Evolutionary conservation across 176 grass and related monocot genomes (phyloP).

Genomic region (Carex scoparia): DNA sequence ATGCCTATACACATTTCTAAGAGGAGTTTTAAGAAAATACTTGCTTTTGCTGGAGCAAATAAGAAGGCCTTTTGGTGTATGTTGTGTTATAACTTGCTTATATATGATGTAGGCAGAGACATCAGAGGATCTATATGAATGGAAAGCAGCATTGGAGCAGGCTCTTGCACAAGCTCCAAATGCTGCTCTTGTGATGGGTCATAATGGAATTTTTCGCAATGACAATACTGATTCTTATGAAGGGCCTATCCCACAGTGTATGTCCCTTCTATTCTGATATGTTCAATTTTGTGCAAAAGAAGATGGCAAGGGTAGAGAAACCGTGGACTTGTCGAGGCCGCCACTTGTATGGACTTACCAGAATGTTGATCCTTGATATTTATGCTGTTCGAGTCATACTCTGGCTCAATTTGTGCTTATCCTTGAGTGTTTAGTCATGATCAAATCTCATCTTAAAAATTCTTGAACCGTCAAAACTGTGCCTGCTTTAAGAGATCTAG

Average conservation of each 20-base stretch:
- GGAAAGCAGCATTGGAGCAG: slow-evolving; percentile 96
- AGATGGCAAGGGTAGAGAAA: not conserved
- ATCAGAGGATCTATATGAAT: slow-evolving; percentile 94
- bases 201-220: slow-evolving; percentile 98
- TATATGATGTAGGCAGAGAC: slow-evolving; percentile 68
- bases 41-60: slow-evolving; percentile 2
- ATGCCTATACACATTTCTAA: not conserved
- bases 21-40: not conserved
- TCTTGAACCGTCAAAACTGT: not conserved
- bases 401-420: not conserved
- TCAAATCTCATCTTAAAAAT: not conserved
- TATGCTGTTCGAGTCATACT: not conserved
- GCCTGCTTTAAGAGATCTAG: not conserved
- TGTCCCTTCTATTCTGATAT: slow-evolving; percentile 31
- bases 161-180: slow-evolving; percentile 97
- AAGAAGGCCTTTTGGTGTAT: slow-evolving; percentile 20
- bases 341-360: not conserved
- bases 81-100: slow-evolving; percentile 21
- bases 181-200: slow-evolving; percentile 98
- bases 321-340: not conserved
- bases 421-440: not conserved
- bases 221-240: slow-evolving; percentile 81
- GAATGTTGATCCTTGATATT: not conserved
- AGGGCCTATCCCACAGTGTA: slow-evolving; percentile 79
- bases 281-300: not conserved